Conservation (phyloP, 176 grass and related monocot species). For the Ampelocalamus luodianensis region DNA sequence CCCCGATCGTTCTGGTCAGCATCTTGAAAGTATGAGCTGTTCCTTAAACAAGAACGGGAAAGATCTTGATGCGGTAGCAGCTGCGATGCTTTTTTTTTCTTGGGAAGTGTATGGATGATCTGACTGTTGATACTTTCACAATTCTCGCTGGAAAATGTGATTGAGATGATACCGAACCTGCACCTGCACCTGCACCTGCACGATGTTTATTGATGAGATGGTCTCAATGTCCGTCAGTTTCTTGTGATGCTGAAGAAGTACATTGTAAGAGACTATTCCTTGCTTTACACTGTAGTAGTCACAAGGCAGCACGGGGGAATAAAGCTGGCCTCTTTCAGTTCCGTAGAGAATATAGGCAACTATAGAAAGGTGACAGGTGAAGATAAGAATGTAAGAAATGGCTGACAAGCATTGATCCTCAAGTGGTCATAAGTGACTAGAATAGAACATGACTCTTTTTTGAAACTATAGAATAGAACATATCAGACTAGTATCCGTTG, state of each 20-base stretch:
- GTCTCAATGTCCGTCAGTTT: neutral
- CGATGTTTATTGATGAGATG: constrained; percentile 22
- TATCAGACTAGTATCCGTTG: neutral
- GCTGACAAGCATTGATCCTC: neutral
- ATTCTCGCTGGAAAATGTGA: constrained; percentile 16
- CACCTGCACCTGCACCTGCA: neutral
- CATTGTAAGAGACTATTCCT: constrained; percentile 33
- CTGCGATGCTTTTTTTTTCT: neutral
- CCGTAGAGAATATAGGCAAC: constrained; percentile 22
- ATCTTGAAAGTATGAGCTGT: neutral
- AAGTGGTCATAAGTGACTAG: neutral
- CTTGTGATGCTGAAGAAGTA: constrained; percentile 21
- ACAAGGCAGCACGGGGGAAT: neutral
- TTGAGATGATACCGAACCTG: neutral
- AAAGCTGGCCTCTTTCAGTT: constrained; percentile 37
- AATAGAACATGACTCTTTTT: neutral
- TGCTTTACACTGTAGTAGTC: constrained; percentile 8
- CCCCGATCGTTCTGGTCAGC: neutral
- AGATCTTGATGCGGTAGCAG: neutral
- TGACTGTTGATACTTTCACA: neutral
- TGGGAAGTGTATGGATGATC: neutral
- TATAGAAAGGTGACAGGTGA: constrained; percentile 12
- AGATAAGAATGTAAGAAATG: constrained; percentile 40
- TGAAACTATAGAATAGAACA: neutral
- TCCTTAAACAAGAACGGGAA: neutral